Evolutionary conservation across 1,284 basidiomycete genomes (phyloP).

Genomic region (Fomitopsis betulina): DNA sequence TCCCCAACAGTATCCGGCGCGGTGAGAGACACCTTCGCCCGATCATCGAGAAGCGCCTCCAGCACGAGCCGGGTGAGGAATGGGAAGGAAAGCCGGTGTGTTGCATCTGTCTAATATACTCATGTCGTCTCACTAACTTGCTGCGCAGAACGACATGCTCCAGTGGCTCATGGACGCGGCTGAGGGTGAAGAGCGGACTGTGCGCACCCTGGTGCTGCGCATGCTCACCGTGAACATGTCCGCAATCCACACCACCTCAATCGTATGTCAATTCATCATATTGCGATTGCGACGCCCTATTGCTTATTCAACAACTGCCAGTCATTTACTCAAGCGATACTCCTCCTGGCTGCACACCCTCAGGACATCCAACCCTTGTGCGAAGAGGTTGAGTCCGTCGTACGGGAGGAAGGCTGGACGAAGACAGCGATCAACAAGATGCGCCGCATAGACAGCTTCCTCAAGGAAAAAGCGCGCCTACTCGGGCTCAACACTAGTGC

Average conservation of each 20-base stretch:
- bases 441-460: conserved; percentile 48
- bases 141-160: conserved; percentile 32
- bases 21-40: conserved; percentile 4
- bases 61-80: conserved; percentile 27
- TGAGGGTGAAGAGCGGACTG: background rate
- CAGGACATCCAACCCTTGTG: conserved; percentile 19
- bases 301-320: too few relatives aligned
- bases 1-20: background rate
- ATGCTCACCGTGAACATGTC: conserved; percentile 25
- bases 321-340: conserved; percentile 25
- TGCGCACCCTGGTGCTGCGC: conserved; percentile 7
- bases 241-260: conserved; percentile 26
- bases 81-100: conserved; percentile 31
- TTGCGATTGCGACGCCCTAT: too few relatives aligned
- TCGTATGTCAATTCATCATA: conserved; percentile 11
- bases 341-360: conserved; percentile 19
- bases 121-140: background rate
- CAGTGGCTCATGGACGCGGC: conserved; percentile 17
- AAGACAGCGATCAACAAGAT: conserved; percentile 25
- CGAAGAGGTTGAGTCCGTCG: conserved; percentile 17
- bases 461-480: conserved; percentile 41
- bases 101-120: background rate
- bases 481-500: conserved; percentile 23
- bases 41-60: conserved; percentile 30
- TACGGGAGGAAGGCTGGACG: conserved; percentile 16